These are phyloP conservation scores for Dichomitus squalens DNA, from an alignment of 1,284 basidiomycete genomes.

Conservation along the genomic window DNA sequence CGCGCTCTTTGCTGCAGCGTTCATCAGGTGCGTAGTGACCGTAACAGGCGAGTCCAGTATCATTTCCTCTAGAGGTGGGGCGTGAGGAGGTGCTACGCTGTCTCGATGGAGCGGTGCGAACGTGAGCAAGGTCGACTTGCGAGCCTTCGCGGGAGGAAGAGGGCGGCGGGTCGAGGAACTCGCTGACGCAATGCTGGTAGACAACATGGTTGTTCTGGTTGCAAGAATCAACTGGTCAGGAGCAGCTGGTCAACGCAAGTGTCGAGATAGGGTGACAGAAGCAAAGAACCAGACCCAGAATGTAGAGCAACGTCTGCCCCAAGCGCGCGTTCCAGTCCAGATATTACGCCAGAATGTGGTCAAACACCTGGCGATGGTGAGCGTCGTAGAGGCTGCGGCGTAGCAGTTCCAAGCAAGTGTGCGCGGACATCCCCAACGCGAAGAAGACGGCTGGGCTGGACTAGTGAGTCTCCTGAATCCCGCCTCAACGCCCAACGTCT, in stretches of 20 bases:
- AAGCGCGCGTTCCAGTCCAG: not conserved
- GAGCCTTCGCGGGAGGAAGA: slow-evolving; percentile 59
- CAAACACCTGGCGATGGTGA: not conserved
- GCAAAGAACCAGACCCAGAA: too few relatives aligned
- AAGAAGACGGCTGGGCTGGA: too few relatives aligned
- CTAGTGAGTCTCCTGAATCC: too few relatives aligned
- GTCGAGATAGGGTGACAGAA: not conserved
- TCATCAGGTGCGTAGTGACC: slow-evolving; percentile 34
- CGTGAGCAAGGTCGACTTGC: slow-evolving; percentile 44
- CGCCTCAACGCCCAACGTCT: too few relatives aligned
- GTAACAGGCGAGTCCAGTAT: slow-evolving; percentile 42
- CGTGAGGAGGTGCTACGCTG: slow-evolving; percentile 56
- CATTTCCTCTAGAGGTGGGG: slow-evolving; percentile 33
- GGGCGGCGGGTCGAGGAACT: slow-evolving; percentile 50
- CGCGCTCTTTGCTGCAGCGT: slow-evolving; percentile 15
- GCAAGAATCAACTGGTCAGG: too few relatives aligned
- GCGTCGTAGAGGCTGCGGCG: not conserved
- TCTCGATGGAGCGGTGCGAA: slow-evolving; percentile 28
- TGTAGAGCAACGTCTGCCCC: not conserved
- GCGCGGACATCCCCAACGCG: not conserved
- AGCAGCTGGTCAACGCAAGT: not conserved
- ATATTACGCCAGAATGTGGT: not conserved
- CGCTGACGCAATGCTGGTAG: slow-evolving; percentile 33
- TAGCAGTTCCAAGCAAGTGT: not conserved
- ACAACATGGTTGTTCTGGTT: slow-evolving; percentile 43